Conservation (phyloP, 257 asterid genomes). For the Ehretia macrophylla region DNA sequence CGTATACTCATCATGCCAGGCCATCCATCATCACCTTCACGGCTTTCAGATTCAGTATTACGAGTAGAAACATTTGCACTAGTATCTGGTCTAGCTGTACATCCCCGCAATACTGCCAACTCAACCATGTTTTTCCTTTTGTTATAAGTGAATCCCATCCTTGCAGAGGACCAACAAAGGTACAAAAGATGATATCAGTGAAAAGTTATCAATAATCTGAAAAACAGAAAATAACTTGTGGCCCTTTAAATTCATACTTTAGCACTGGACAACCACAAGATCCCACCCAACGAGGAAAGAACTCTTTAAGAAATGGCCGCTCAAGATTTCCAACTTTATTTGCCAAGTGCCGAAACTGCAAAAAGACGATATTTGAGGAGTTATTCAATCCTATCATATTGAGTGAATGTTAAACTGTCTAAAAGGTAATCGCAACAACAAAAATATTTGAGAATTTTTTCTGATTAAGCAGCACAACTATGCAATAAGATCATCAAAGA, state of each 20-base stretch:
- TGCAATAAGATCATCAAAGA: too few species aligned
- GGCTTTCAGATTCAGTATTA: conserved; percentile 70
- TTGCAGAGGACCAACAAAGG: conserved; percentile 29
- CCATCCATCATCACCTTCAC: conserved; percentile 89
- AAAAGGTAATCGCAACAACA: too few species aligned
- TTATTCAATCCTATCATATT: background rate
- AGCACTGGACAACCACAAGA: conserved; percentile 98
- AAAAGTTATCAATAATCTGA: conserved; percentile 13
- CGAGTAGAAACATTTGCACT: conserved; percentile 45
- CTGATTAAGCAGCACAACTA: too few species aligned
- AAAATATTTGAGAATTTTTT: too few species aligned
- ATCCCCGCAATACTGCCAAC: conserved; percentile 84
- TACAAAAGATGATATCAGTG: conserved; percentile 26
- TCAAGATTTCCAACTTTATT: conserved; percentile 97
- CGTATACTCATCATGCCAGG: conserved; percentile 99
- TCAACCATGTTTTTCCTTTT: conserved; percentile 94
- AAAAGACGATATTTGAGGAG: conserved; percentile 16
- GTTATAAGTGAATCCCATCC: conserved; percentile 97
- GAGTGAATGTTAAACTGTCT: too few species aligned
- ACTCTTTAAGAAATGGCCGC: conserved; percentile 98
- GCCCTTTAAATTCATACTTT: conserved; percentile 53
- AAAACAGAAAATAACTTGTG: conserved; percentile 21
- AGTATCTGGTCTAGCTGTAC: conserved; percentile 77
- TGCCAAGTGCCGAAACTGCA: conserved; percentile 95
- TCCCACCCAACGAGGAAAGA: conserved; percentile 99